A percentile compares a stretch with the other conserved stretches of the same genome.
phyloP scores from a whole-genome alignment of 148 eudicot genomes.

The Cornus controversa region DNA sequence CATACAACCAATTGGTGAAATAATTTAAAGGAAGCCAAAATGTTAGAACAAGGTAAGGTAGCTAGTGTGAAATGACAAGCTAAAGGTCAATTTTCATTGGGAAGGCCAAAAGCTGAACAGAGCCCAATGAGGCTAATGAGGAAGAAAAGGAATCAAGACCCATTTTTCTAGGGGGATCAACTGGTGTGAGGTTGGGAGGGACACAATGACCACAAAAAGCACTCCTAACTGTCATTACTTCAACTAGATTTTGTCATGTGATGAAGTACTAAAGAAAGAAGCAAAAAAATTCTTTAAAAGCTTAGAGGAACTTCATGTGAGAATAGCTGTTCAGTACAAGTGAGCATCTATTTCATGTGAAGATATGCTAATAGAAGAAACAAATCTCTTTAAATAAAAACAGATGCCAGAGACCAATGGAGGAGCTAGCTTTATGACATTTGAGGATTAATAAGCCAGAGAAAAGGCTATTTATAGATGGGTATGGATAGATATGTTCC shows the following conservation, averaged over 20 bases:
- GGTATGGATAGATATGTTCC: not conserved
- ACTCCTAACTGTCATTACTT: too few species aligned
- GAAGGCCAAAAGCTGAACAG: slow-evolving; percentile 30
- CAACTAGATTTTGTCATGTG: slow-evolving; percentile 28
- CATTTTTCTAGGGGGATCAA: slow-evolving; percentile 21
- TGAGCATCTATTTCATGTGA: slow-evolving; percentile 21
- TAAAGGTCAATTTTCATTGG: slow-evolving; percentile 42
- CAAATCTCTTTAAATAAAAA: not conserved
- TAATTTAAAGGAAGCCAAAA: slow-evolving; percentile 7
- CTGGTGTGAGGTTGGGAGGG: not conserved
- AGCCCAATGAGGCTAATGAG: slow-evolving; percentile 35
- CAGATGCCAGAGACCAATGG: not conserved
- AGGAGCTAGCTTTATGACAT: slow-evolving; percentile 3
- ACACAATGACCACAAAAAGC: not conserved
- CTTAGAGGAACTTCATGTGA: slow-evolving; percentile 16
- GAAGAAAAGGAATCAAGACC: slow-evolving; percentile 19
- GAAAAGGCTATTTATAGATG: too few species aligned
- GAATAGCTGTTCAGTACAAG: slow-evolving; percentile 5
- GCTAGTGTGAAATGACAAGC: slow-evolving; percentile 38
- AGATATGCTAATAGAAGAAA: not conserved
- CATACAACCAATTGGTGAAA: not conserved
- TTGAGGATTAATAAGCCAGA: too few species aligned
- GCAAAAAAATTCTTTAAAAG: slow-evolving; percentile 1
- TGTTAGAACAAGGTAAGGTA: slow-evolving; percentile 7
- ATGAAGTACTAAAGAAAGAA: slow-evolving; percentile 23